Conservation (phyloP, 495 filamentous ascomycete genomes). For the Penicillium malachiteum region DNA sequence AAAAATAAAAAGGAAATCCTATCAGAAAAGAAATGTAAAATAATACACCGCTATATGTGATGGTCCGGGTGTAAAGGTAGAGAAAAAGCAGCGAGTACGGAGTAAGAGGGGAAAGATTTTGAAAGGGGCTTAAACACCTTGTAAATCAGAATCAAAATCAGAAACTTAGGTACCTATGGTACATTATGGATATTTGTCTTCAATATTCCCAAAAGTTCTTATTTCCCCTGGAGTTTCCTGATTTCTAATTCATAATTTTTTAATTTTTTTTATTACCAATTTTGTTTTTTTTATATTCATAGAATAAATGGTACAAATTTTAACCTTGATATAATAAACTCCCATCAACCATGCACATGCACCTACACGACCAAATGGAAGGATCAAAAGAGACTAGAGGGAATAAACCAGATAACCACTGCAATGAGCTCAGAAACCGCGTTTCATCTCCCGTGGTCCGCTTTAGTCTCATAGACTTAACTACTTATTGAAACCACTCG, state of each 20-base stretch:
- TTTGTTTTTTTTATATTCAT: no score
- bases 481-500: neutral
- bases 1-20: slow-evolving; percentile 2
- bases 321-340: neutral
- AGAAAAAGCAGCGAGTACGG: neutral
- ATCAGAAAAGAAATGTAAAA: no score
- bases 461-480: neutral
- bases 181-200: no score
- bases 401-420: neutral
- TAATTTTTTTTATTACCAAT: no score
- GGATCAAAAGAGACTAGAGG: neutral
- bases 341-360: no score
- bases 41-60: no score
- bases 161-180: no score
- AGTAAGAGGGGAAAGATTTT: slow-evolving; percentile 1
- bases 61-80: no score
- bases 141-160: neutral
- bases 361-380: neutral
- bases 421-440: slow-evolving; percentile 4
- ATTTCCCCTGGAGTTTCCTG: no score
- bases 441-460: slow-evolving; percentile 26
- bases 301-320: neutral
- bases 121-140: neutral
- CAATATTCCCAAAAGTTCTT: no score
- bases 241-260: no score